Base-by-base conservation (phyloP, 176 grass and related monocot genomes). In the Dendrocalamus sinicus region DNA sequence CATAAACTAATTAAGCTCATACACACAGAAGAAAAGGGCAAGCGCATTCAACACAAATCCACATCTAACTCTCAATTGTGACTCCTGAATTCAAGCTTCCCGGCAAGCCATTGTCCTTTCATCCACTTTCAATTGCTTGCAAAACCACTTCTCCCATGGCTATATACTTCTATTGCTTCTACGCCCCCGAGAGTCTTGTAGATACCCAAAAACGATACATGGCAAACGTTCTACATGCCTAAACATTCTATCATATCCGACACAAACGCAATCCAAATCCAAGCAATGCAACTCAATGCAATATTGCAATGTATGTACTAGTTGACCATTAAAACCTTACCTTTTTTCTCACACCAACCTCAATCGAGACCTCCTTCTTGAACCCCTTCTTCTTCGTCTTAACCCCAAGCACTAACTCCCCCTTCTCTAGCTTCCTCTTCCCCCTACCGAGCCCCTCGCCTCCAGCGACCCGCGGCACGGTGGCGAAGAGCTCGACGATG, bases 401-500 rank as follows among this genome's bases (percentile, higher is more conserved):
- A 26, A 13, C 16, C 47, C 73, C 83, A 37, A 52, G 5, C 41
- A 22, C 17, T n/a, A 20, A 24, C 81, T 50, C 59, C 12, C 70
- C 70, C 82, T 75, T 75, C 13, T 75, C 59, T 14, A 64, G 13
- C 72, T 66, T 70, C 55, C 47, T 90, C 69, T 51, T 23, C 50
- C 61, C 51, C 26, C 64, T 76, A 50, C 63, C 83, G 5, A 43
- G 40, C 48, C 61, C 16, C 40, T 28, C 58, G 22, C 14, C 51
- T 3, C 74, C 80, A 55, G 84, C 22, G 57, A 90, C 89, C 50
- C 51, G 60, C 30, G 89, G 89, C 61, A 87, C 89, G 16, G 85
- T 75, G 60, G 85, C 89, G 80, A 87, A 84, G 60, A 91, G 89
- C 74, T 91, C 89, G 40, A 86, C 84, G 12, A 91, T 76, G 68